Percentiles rank a stretch among this genome's conserved stretches.
Conservation (phyloP, 2,329 filamentous ascomycete genomes). For the Trichoderma harzianum region DNA sequence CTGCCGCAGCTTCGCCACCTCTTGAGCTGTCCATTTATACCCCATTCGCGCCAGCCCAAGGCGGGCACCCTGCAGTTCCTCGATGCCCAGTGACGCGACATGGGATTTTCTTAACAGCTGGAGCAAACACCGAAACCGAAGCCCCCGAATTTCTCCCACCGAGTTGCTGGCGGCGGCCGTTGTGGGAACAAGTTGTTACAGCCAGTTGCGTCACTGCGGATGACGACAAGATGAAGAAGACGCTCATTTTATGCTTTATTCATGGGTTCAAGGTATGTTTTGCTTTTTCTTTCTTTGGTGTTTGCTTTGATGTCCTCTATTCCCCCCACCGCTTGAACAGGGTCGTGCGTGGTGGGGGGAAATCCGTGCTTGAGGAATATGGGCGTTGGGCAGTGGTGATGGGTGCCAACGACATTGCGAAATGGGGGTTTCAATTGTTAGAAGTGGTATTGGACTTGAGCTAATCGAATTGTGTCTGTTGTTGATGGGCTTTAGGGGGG, state of each 20-base stretch:
- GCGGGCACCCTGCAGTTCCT: neutral
- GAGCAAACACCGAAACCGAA: neutral
- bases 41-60: neutral
- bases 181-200: neutral
- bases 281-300: neutral
- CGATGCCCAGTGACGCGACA: slow-evolving; percentile 9
- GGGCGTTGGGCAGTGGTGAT: neutral
- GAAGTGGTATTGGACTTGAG: neutral
- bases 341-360: neutral
- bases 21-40: neutral
- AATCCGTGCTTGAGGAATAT: neutral
- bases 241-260: slow-evolving; percentile 76
- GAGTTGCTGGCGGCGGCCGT: slow-evolving; percentile 10
- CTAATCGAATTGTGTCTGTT: neutral
- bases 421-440: neutral
- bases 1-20: slow-evolving; percentile 8
- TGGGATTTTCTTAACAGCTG: neutral
- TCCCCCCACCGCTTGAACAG: neutral
- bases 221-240: slow-evolving; percentile 58
- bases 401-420: neutral
- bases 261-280: slow-evolving; percentile 75
- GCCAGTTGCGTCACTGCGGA: neutral
- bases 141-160: neutral
- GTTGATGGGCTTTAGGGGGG: slow-evolving; percentile 52
- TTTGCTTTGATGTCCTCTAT: neutral